Conservation (phyloP, 2,329 filamentous ascomycete species). For the Pseudogymnoascus sp. region DNA sequence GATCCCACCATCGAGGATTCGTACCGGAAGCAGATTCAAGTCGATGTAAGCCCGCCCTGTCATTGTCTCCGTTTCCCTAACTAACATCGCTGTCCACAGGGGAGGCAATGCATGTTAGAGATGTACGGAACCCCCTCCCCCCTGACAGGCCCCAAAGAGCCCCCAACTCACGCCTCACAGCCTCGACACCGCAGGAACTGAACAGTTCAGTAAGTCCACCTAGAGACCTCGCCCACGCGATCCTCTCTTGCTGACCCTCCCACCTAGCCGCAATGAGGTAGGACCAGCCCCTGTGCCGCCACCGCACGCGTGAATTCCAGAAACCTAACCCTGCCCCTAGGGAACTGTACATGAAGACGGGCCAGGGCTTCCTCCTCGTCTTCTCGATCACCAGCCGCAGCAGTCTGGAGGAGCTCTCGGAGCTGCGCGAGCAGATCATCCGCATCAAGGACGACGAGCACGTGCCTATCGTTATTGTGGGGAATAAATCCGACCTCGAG, state of each 20-base stretch:
- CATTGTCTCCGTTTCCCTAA: background rate
- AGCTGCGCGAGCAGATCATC: conserved; percentile 63
- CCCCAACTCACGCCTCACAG: conserved; percentile 27
- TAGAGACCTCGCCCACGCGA: conserved; percentile 18
- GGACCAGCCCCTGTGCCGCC: background rate
- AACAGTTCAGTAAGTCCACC: conserved; percentile 59
- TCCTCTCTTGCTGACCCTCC: conserved; percentile 15
- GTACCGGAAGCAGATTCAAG: conserved; percentile 52
- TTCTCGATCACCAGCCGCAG: conserved; percentile 65
- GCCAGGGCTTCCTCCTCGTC: conserved; percentile 65
- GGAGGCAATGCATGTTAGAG: conserved; percentile 63
- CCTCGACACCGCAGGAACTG: conserved; percentile 65
- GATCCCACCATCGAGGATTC: conserved; percentile 55
- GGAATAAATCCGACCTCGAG: conserved; percentile 66
- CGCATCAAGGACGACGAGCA: conserved; percentile 64
- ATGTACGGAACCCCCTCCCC: conserved; percentile 40
- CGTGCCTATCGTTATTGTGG: conserved; percentile 63
- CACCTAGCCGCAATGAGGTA: conserved; percentile 48
- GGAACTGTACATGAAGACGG: conserved; percentile 67
- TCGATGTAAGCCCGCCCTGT: conserved; percentile 48
- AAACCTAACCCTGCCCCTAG: conserved; percentile 27
- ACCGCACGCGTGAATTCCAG: background rate
- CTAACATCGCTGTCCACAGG: conserved; percentile 33
- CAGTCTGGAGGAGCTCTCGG: conserved; percentile 59
- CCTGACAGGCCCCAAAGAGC: background rate